Evolutionary conservation across 805 yeast genomes (phyloP).

Genomic region (Debaryomyces maramus): DNA sequence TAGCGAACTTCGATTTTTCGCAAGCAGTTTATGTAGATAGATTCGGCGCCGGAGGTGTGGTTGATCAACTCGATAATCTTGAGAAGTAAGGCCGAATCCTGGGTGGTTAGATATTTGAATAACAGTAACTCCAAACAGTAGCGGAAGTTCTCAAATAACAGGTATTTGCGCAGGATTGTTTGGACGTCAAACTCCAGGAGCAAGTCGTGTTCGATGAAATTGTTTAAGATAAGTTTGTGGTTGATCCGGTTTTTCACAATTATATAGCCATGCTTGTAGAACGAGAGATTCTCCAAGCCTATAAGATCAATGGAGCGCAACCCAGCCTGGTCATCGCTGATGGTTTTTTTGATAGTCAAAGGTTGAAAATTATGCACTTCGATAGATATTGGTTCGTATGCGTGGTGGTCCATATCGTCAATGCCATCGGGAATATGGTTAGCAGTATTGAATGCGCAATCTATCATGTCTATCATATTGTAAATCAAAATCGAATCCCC

Average conservation of each 20-base stretch:
- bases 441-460: slow-evolving; percentile 19
- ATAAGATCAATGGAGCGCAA: slow-evolving; percentile 38
- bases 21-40: slow-evolving; percentile 53
- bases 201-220: slow-evolving; percentile 50
- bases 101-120: slow-evolving; percentile 38
- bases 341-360: slow-evolving; percentile 15
- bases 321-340: slow-evolving; percentile 4
- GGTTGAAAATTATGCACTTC: slow-evolving; percentile 29
- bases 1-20: slow-evolving; percentile 57
- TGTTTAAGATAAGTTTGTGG: slow-evolving; percentile 45
- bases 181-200: slow-evolving; percentile 24
- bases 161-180: slow-evolving; percentile 35
- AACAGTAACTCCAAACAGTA: slow-evolving; percentile 52
- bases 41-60: slow-evolving; percentile 18
- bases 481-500: slow-evolving; percentile 38
- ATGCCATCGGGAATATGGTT: slow-evolving; percentile 16
- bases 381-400: slow-evolving; percentile 27
- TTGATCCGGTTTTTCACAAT: slow-evolving; percentile 33
- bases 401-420: slow-evolving; percentile 13
- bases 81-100: slow-evolving; percentile 12
- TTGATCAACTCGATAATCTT: slow-evolving; percentile 23
- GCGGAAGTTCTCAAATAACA: slow-evolving; percentile 41
- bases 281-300: slow-evolving; percentile 40
- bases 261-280: slow-evolving; percentile 27
- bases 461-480: slow-evolving; percentile 25